Percentiles rank a stretch among this genome's conserved stretches.
Evolutionary conservation across 768 basidiomycete species (phyloP).

Genomic region (Boletus huronensis): DNA sequence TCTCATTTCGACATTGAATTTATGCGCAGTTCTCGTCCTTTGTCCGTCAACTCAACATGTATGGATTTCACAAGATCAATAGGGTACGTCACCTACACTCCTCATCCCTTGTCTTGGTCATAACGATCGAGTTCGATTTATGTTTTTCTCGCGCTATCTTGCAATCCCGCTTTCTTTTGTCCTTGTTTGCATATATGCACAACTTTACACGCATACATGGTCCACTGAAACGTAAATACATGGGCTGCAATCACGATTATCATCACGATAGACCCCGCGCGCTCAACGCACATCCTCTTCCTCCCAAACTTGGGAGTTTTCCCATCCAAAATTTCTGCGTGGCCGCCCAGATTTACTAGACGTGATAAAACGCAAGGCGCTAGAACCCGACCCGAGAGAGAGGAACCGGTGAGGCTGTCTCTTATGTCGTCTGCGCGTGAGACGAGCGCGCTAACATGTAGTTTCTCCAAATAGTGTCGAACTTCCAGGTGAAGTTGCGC

Average conservation of each 20-base stretch:
- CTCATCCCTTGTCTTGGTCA: neutral
- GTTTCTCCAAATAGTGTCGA: conserved; percentile 58
- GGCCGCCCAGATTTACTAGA: conserved; percentile 78
- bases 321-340: conserved; percentile 81
- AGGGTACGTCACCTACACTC: conserved; percentile 46
- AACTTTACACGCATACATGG: conserved; percentile 1
- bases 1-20: conserved; percentile 3
- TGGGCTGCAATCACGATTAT: neutral
- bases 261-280: conserved; percentile 60
- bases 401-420: conserved; percentile 23
- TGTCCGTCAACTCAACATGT: conserved; percentile 94
- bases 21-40: conserved; percentile 80
- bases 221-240: neutral
- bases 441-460: conserved; percentile 1
- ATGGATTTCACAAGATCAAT: conserved; percentile 93
- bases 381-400: conserved; percentile 70
- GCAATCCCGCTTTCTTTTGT: neutral
- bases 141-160: neutral
- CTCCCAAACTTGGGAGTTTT: conserved; percentile 87
- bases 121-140: conserved; percentile 12
- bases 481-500: conserved; percentile 71
- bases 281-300: conserved; percentile 78
- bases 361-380: conserved; percentile 81
- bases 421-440: neutral
- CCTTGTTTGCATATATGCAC: conserved; percentile 5